Evolutionary conservation across 78 protist species (phyloP), one percentile per base, ranked within the genome.

Genomic region (Pelomyxa schiedti): DNA sequence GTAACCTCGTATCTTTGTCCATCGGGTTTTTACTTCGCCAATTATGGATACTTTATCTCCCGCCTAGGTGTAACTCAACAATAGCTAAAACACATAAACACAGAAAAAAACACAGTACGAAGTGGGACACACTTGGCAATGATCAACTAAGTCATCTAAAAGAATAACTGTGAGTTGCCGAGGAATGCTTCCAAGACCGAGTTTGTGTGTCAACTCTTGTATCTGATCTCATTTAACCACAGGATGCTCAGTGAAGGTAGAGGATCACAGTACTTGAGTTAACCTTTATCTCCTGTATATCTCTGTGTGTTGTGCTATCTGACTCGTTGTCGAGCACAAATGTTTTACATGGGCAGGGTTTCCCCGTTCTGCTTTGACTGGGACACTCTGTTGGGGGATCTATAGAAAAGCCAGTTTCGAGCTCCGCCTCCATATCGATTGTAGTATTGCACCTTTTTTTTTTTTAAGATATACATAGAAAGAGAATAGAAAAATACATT

Each of bases 41-140:
- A 74, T 39, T 43, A 93, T 74, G 0, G 41, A 37, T 1, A 96
- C 89, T 28, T 88, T 93, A 38, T 94, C 96, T 28, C 99, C 99
- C 0, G 97, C 94, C 64, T n/a, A n/a, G n/a, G n/a, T n/a, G n/a
- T n/a, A n/a, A n/a, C n/a, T n/a, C n/a, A n/a, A n/a, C n/a, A n/a
- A n/a, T n/a, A n/a, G n/a, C n/a, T n/a, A n/a, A n/a, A n/a, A n/a
- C n/a, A n/a, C n/a, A n/a, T n/a, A n/a, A n/a, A n/a, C n/a, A n/a
- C n/a, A n/a, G n/a, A n/a, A n/a, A n/a, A n/a, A n/a, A n/a, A n/a
- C n/a, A n/a, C n/a, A n/a, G n/a, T n/a, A n/a, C n/a, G n/a, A n/a
- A n/a, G n/a, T n/a, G n/a, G n/a, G n/a, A n/a, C n/a, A n/a, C n/a
- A n/a, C n/a, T n/a, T 86, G 87, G 79, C 93, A 85, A 5, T 22